Base-by-base conservation (phyloP, 257 asterid species). In the Solanum rostratum region DNA sequence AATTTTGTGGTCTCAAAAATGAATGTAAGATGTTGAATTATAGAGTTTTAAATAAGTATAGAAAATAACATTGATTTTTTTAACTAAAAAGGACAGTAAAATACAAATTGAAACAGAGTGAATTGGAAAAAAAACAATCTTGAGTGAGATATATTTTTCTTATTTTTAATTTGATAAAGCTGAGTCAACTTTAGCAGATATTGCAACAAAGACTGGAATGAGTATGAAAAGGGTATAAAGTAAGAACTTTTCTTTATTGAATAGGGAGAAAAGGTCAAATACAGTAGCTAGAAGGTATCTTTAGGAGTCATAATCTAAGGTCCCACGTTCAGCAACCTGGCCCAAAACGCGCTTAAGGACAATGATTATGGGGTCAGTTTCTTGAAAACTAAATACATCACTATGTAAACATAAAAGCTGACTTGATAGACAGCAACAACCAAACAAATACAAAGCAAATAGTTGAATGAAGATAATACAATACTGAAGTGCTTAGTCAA, bases 261-360 rank as follows among this genome's bases (percentile, higher is more conserved):
- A 82, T 43, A 29, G 13, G 29, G 57, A 53, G 93, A 90, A 89
- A 90, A 87, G 85, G 93, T 88, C 90, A 84, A 85, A 57, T 22
- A 85, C 81, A 83, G 79, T 83, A 57, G 65, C 81, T 55, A 89
- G 74, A 59, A 45, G 53, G 53, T 88, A 91, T 89, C 88, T 89
- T 6, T 73, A 45, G 80, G 10, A 46, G 12, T 74, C 18, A 74
- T 46, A 27, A 46, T 88, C 78, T 22, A 84, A 79, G 54, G 90
- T 82, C 92, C 92, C 92, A 62, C 90, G 50, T 54, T 88, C 88
- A 79, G 30, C 88, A 80, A 84, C 68, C 88, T 45, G 82, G 87
- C 69, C 89, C 82, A 78, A 78, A 78, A 84, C 86, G 60, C 80
- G 84, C 85, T 82, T 52, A 52, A 79, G 71, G 84, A 82, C 27